phyloP scores from a whole-genome alignment of 2,329 filamentous ascomycete species.

The Metarhizium robertsii region DNA sequence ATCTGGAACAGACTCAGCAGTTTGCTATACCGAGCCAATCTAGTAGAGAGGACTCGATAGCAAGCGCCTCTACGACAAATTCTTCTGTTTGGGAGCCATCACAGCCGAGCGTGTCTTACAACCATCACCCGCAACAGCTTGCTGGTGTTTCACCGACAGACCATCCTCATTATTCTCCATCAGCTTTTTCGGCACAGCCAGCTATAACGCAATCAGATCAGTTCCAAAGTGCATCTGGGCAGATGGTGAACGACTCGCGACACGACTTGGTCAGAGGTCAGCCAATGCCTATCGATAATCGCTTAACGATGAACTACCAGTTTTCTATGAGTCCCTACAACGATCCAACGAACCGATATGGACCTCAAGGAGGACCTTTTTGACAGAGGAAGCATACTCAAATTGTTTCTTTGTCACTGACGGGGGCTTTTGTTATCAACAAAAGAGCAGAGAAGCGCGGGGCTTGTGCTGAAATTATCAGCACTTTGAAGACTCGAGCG shows the following conservation, averaged over 20 bases:
- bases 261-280: constrained; percentile 10
- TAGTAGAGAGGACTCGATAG: constrained; percentile 23
- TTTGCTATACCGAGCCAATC: constrained; percentile 21
- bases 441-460: too few relatives aligned
- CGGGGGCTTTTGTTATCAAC: not conserved
- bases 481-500: too few relatives aligned
- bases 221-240: constrained; percentile 11
- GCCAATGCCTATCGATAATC: constrained; percentile 12
- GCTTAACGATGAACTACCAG: constrained; percentile 15
- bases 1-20: constrained; percentile 17
- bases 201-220: constrained; percentile 2
- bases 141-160: not conserved
- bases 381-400: constrained; percentile 8
- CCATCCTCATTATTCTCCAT: constrained; percentile 4
- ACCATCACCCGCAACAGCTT: constrained; percentile 12
- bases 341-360: constrained; percentile 10
- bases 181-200: constrained; percentile 1
- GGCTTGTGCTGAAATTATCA: too few relatives aligned
- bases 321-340: constrained; percentile 16
- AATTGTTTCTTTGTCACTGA: not conserved
- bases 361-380: constrained; percentile 12
- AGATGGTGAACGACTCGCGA: constrained; percentile 15
- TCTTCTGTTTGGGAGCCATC: constrained; percentile 24
- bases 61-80: constrained; percentile 21
- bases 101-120: constrained; percentile 17